Percentiles rank a stretch among this genome's conserved stretches.
Conservation (phyloP, 2,329 filamentous ascomycete species). For the Juglanconis oblonga region DNA sequence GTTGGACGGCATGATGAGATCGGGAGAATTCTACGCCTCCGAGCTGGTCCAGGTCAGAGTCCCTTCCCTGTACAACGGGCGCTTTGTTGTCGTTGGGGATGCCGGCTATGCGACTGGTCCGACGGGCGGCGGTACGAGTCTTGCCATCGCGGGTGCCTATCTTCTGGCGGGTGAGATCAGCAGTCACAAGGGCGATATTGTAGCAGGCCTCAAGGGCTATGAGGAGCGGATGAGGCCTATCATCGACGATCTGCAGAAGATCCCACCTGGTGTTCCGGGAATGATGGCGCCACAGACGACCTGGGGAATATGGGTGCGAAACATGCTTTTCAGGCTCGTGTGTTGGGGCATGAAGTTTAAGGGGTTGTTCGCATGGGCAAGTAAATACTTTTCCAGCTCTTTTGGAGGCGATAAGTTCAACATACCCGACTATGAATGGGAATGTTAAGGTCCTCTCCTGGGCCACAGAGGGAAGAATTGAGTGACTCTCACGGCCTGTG, state of each 20-base stretch:
- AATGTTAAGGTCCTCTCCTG: too few species aligned
- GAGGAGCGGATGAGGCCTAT: constrained; percentile 35
- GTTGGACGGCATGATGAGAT: constrained; percentile 32
- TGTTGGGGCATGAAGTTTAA: constrained; percentile 29
- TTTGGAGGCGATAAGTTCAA: constrained; percentile 31
- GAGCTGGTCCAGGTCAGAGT: constrained; percentile 37
- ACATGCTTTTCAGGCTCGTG: constrained; percentile 38
- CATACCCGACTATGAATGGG: constrained; percentile 36
- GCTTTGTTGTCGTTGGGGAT: constrained; percentile 39
- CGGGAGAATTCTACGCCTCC: constrained; percentile 38
- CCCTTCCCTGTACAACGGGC: constrained; percentile 33
- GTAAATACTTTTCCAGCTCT: constrained; percentile 29
- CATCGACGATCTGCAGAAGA: constrained; percentile 30
- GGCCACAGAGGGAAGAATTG: too few species aligned
- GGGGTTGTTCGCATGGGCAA: constrained; percentile 26
- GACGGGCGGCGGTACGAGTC: constrained; percentile 39
- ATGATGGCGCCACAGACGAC: constrained; percentile 42
- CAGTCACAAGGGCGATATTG: constrained; percentile 27
- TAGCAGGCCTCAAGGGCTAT: constrained; percentile 32
- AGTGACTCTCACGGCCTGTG: too few species aligned
- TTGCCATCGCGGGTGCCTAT: constrained; percentile 40
- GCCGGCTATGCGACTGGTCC: constrained; percentile 39
- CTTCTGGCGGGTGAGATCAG: constrained; percentile 43
- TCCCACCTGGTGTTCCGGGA: constrained; percentile 29
- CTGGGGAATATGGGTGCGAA: constrained; percentile 43